phyloP scores from a whole-genome alignment of 2,329 filamentous ascomycete genomes.

The Aspergillus arachidicola region DNA sequence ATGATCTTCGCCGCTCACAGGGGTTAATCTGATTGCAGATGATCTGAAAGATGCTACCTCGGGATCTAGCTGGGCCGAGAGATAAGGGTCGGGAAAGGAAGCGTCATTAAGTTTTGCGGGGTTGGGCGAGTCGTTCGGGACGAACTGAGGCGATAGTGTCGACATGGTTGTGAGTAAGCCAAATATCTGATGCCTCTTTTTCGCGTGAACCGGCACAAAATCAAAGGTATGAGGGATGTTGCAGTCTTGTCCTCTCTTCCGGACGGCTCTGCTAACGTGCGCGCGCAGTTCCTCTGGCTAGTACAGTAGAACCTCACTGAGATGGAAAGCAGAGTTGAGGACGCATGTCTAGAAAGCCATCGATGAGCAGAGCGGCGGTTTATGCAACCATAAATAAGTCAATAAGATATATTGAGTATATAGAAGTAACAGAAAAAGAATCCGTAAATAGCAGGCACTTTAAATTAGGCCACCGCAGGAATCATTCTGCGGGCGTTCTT shows the following conservation, averaged over 20 bases:
- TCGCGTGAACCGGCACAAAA: background rate
- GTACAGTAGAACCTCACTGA: background rate
- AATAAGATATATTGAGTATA: background rate
- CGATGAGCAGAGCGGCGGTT: background rate
- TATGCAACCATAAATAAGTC: background rate
- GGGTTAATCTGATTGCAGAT: constrained; percentile 36
- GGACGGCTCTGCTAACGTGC: background rate
- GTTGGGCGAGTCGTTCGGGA: constrained; percentile 26
- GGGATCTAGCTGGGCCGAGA: constrained; percentile 40
- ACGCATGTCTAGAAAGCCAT: background rate
- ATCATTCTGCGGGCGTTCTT: constrained; percentile 1
- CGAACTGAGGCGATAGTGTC: constrained; percentile 25
- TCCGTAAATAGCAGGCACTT: background rate
- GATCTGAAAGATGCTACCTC: constrained; percentile 42
- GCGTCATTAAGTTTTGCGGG: constrained; percentile 34
- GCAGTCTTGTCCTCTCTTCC: background rate
- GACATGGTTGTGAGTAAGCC: constrained; percentile 18
- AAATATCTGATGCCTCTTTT: background rate
- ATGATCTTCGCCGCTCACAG: constrained; percentile 25
- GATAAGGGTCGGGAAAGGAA: constrained; percentile 41
- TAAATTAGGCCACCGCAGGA: background rate
- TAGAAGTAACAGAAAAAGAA: background rate
- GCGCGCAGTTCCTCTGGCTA: background rate
- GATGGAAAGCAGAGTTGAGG: background rate
- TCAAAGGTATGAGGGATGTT: background rate